Base-by-base conservation (phyloP, 2,329 filamentous ascomycete species). In the Fusarium sacchari region DNA sequence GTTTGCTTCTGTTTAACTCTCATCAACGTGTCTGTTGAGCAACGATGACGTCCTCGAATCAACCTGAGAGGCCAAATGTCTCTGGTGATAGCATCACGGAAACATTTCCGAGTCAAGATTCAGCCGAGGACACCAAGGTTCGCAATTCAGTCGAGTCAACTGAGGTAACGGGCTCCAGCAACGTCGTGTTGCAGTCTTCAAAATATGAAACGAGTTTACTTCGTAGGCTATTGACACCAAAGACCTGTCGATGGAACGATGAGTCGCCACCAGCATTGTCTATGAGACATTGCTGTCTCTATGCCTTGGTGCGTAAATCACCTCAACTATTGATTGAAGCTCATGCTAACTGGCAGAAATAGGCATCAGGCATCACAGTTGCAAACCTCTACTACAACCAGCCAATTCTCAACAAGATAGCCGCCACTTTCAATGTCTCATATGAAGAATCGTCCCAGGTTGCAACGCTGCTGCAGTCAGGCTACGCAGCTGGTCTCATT, bases 371-470 rank as follows among this genome's bases (percentile, higher is more conserved):
- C 8, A 90, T 94, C 73, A 94, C 92, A 2, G 93, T 95, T 12
- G 93, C 93, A 24, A 95, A 95, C 75, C 84, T 96, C 7, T 96
- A 96, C 82, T 95, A 96, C 81, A 93, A 89, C 67, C 93, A 95
- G 76, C 93, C 94, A 0, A 93, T 96, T 52, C 84, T 96, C 30
- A 94, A 95, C 78, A 89, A 93, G 57, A 86, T 96, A 44, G 93
- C 94, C 1, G 80, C 85, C 15, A 91, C 93, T 22, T 96, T 96
- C 77, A 78, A 87, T 60, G 91, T 96, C 53, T 87, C 86, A 14
- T 92, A 94, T 77, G 92, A 94, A 76, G 85, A 87, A 60, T 90
- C 93, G 1, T 88, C 88, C 2, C 82, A 85, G 44, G 90, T 96
- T 30, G 93, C 94, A 3, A 96, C 94, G 0, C 83, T 95, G 47